These are phyloP conservation scores for Pythium angustatum DNA, from an alignment of 352 stramenopile genomes.

Conservation along the genomic window DNA sequence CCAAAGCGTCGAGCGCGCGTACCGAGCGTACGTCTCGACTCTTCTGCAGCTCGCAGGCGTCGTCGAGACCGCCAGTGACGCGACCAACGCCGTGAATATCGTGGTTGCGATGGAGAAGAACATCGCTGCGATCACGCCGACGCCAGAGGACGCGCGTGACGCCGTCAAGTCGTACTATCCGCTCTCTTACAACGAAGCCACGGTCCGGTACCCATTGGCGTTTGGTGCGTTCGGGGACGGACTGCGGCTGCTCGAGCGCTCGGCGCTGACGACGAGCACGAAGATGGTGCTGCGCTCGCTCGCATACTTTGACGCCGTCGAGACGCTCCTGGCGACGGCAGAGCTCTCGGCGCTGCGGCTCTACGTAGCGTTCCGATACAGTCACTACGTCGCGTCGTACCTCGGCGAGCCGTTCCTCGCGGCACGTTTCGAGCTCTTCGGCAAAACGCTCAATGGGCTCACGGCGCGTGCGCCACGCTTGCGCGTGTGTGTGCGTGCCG, in stretches of 20 bases:
- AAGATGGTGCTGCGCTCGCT: constrained; percentile 49
- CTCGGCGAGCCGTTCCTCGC: constrained; percentile 69
- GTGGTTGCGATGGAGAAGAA: constrained; percentile 72
- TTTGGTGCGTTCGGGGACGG: constrained; percentile 47
- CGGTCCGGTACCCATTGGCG: constrained; percentile 40
- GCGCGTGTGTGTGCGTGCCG: constrained; percentile 54
- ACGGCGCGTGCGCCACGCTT: constrained; percentile 51
- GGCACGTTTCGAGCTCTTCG: constrained; percentile 89
- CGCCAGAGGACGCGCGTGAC: constrained; percentile 61
- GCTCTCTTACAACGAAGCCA: constrained; percentile 59
- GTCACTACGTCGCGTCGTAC: constrained; percentile 35
- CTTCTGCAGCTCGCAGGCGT: constrained; percentile 37
- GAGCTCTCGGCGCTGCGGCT: constrained; percentile 43
- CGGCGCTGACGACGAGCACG: constrained; percentile 31
- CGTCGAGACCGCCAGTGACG: not conserved
- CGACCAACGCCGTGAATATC: constrained; percentile 14
- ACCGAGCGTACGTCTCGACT: constrained; percentile 41
- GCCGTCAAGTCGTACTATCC: constrained; percentile 83
- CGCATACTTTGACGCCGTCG: constrained; percentile 49
- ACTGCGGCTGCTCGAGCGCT: constrained; percentile 38
- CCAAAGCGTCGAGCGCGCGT: constrained; percentile 33
- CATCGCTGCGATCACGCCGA: constrained; percentile 66
- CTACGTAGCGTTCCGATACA: constrained; percentile 50
- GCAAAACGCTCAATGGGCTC: constrained; percentile 63
- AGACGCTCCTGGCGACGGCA: constrained; percentile 29